Percentiles rank a stretch among this genome's conserved stretches.
Evolutionary conservation across 1,284 basidiomycete genomes (phyloP).

Genomic region (Leccinum olivaceoglutinosum): DNA sequence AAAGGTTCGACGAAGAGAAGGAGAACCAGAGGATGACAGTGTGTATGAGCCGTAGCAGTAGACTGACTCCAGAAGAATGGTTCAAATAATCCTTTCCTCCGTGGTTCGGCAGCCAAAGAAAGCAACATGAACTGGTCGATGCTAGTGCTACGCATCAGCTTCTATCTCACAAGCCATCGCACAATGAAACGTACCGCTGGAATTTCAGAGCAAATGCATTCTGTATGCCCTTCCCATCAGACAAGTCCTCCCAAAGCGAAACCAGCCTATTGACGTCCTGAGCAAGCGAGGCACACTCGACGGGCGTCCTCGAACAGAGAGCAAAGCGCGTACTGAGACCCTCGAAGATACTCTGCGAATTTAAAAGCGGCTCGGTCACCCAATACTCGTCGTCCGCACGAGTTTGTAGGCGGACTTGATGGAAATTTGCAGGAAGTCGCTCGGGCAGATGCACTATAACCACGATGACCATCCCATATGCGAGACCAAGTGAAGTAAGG

Average conservation of each 20-base stretch:
- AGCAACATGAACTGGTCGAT: constrained; percentile 74
- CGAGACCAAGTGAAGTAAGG: constrained; percentile 1
- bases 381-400: constrained; percentile 36
- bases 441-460: not conserved
- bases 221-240: constrained; percentile 33
- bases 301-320: constrained; percentile 41
- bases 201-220: constrained; percentile 52
- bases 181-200: constrained; percentile 42
- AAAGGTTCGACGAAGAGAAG: constrained; percentile 71
- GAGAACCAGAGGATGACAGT: constrained; percentile 54
- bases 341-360: constrained; percentile 46
- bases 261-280: constrained; percentile 45
- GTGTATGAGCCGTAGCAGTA: constrained; percentile 32
- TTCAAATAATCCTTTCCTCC: constrained; percentile 64
- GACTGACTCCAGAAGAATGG: constrained; percentile 65
- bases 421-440: constrained; percentile 2
- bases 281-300: constrained; percentile 27
- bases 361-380: constrained; percentile 35
- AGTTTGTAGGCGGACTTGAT: constrained; percentile 8
- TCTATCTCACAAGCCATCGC: constrained; percentile 2
- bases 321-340: constrained; percentile 45
- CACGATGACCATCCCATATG: not conserved
- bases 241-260: constrained; percentile 48
- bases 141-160: constrained; percentile 33
- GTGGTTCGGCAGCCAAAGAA: constrained; percentile 69